phyloP scores from a whole-genome alignment of 768 basidiomycete species.

The Chalciporus sphaerocephalus region DNA sequence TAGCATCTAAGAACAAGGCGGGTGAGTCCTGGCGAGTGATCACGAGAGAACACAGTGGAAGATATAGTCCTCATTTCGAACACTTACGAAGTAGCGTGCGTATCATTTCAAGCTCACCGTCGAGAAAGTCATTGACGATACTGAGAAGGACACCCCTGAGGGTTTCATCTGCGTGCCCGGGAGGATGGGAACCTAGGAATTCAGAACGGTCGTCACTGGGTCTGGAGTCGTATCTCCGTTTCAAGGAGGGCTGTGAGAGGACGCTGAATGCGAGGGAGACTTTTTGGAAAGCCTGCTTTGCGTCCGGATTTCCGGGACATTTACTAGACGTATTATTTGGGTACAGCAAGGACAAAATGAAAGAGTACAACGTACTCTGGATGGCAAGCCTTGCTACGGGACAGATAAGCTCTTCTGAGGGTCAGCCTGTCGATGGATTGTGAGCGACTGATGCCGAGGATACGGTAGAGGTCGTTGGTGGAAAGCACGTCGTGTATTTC shows the following conservation, averaged over 20 bases:
- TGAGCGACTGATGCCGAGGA: conserved; percentile 60
- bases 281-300: conserved; percentile 83
- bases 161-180: conserved; percentile 70
- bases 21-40: too few relatives aligned
- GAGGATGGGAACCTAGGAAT: conserved; percentile 50
- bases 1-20: conserved; percentile 46
- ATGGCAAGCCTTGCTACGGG: conserved; percentile 71
- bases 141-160: conserved; percentile 68
- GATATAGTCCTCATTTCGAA: background rate
- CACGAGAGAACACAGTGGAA: too few relatives aligned
- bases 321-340: conserved; percentile 49
- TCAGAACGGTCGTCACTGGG: conserved; percentile 41
- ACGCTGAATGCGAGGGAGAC: conserved; percentile 81
- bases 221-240: conserved; percentile 63
- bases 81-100: conserved; percentile 66
- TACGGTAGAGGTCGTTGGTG: conserved; percentile 64
- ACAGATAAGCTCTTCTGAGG: conserved; percentile 72
- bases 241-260: conserved; percentile 66
- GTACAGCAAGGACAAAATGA: background rate
- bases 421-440: conserved; percentile 53
- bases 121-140: conserved; percentile 77
- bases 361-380: conserved; percentile 65
- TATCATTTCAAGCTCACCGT: conserved; percentile 85
- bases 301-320: conserved; percentile 67
- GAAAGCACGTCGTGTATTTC: conserved; percentile 47